These are phyloP conservation scores for Candida taoyuanica DNA, from an alignment of 805 yeast genomes.

Conservation along the genomic window DNA sequence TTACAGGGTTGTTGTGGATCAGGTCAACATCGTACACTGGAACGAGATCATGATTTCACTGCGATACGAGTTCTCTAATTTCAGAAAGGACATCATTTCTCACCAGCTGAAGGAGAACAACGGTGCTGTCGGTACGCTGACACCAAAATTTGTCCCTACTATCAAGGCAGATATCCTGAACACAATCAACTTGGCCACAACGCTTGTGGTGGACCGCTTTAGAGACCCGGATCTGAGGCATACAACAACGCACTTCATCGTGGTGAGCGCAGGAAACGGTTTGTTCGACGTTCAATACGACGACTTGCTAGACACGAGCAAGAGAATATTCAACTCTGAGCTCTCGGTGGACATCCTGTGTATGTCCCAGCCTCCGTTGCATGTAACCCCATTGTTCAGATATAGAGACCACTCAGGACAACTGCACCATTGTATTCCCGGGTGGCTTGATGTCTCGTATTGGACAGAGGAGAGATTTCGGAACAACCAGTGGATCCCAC, in stretches of 20 bases:
- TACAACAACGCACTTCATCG: slow-evolving; percentile 83
- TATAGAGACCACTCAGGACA: slow-evolving; percentile 49
- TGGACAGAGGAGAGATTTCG: slow-evolving; percentile 55
- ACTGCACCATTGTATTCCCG: slow-evolving; percentile 76
- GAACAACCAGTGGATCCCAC: slow-evolving; percentile 77
- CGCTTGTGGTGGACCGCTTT: slow-evolving; percentile 71
- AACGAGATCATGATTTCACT: slow-evolving; percentile 84
- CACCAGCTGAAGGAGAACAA: slow-evolving; percentile 34
- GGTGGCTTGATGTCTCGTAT: slow-evolving; percentile 92
- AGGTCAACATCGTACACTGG: slow-evolving; percentile 87
- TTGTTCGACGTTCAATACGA: slow-evolving; percentile 86
- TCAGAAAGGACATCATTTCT: slow-evolving; percentile 63
- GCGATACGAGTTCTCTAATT: slow-evolving; percentile 77
- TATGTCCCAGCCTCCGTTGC: slow-evolving; percentile 85
- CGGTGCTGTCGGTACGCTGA: slow-evolving; percentile 20
- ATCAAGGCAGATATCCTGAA: slow-evolving; percentile 87
- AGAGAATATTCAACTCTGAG: slow-evolving; percentile 71
- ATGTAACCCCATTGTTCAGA: slow-evolving; percentile 84
- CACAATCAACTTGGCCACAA: slow-evolving; percentile 79
- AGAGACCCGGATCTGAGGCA: slow-evolving; percentile 83
- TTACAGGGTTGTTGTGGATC: slow-evolving; percentile 92
- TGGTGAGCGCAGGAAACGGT: slow-evolving; percentile 92
- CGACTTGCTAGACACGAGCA: slow-evolving; percentile 67
- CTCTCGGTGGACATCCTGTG: slow-evolving; percentile 86
- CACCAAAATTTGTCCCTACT: slow-evolving; percentile 65